These are phyloP conservation scores for Penicillium frequentans DNA, from an alignment of 2,329 filamentous ascomycete species.

Conservation along the genomic window DNA sequence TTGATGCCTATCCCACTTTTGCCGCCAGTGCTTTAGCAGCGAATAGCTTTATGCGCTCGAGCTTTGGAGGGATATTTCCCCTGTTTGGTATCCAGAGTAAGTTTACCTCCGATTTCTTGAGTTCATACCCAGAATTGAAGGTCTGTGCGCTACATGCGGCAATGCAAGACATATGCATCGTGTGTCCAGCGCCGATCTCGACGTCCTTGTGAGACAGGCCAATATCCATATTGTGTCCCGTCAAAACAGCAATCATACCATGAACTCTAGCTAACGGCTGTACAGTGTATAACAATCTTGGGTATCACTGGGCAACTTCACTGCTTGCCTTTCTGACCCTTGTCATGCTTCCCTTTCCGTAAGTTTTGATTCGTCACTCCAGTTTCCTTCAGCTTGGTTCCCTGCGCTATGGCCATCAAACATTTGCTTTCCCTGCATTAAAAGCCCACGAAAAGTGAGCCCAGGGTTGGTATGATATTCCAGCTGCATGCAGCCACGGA, in stretches of 20 bases:
- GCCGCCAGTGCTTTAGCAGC: conserved; percentile 69
- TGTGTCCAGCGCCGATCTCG: conserved; percentile 9
- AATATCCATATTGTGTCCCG: neutral
- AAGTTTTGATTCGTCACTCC: conserved; percentile 24
- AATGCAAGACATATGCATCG: conserved; percentile 10
- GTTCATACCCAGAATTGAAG: neutral
- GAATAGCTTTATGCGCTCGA: conserved; percentile 75
- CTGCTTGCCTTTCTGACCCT: conserved; percentile 46
- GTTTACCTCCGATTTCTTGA: conserved; percentile 15
- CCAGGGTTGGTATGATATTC: neutral
- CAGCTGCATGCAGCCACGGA: conserved; percentile 4
- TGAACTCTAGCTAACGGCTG: conserved; percentile 20
- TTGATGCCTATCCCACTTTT: conserved; percentile 56
- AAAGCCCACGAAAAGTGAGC: neutral
- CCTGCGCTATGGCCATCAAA: conserved; percentile 8
- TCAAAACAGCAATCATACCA: neutral
- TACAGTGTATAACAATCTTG: conserved; percentile 48
- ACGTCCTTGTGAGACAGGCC: neutral
- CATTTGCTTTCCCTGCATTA: conserved; percentile 11
- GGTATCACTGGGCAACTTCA: conserved; percentile 48
- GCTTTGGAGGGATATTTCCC: conserved; percentile 77
- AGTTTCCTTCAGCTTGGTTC: neutral
- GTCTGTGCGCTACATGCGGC: conserved; percentile 14
- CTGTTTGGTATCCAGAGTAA: conserved; percentile 65
- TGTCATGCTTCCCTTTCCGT: conserved; percentile 48